Evolutionary conservation across 2,329 filamentous ascomycete species (phyloP).

Genomic region (Diaporthe eres): DNA sequence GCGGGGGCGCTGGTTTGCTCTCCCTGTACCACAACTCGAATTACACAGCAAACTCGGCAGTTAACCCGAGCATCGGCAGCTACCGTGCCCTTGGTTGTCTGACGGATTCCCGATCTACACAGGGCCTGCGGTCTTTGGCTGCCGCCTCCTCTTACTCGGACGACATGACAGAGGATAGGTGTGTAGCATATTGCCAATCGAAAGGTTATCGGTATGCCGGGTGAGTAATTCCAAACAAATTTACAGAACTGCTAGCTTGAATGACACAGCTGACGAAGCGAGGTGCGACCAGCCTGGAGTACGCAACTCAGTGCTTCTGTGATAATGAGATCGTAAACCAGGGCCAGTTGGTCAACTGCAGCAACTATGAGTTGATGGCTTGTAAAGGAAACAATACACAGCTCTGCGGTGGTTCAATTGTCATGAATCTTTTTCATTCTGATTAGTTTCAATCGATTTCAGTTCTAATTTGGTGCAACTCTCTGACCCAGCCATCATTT

Average conservation of each 20-base stretch:
- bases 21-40: conserved; percentile 40
- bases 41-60: conserved; percentile 23
- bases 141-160: neutral
- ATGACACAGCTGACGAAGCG: neutral
- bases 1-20: conserved; percentile 42
- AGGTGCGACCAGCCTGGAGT: neutral
- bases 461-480: neutral
- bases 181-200: neutral
- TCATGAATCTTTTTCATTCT: conserved; percentile 8
- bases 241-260: neutral
- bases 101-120: neutral
- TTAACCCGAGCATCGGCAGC: neutral
- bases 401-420: conserved; percentile 2
- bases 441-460: no score
- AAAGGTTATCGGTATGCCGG: conserved; percentile 10
- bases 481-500: neutral
- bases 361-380: conserved; percentile 14
- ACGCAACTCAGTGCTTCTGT: conserved; percentile 14
- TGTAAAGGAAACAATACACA: neutral
- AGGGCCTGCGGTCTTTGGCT: conserved; percentile 11
- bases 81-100: neutral
- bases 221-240: neutral
- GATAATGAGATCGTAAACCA: neutral
- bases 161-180: neutral
- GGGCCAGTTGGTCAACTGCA: conserved; percentile 7